Evolutionary conservation across 768 basidiomycete species (phyloP), one percentile per base, ranked within the genome.

Genomic region (Lentinus brumalis): DNA sequence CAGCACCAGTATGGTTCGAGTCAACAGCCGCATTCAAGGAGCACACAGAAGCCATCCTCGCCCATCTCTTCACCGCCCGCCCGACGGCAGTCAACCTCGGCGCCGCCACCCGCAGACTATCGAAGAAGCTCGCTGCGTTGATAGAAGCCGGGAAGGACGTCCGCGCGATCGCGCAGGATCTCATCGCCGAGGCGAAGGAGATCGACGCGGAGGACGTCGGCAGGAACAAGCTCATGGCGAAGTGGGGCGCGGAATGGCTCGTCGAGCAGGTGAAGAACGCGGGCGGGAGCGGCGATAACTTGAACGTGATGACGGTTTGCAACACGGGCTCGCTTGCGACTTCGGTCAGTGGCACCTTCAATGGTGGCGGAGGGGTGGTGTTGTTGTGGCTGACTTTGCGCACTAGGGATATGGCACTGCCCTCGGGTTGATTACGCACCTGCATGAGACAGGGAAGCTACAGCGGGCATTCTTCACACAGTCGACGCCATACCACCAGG

Each of bases 311-410:
- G 73, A 97, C 96, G 15, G 93, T 98, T 11, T 98, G 96, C 77
- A 98, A 98, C 73, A 98, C 96, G n/a, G 96, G 96, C 4, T 93
- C 91, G 26, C 81, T 98, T 64, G 96, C 96, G 1, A 97, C 95
- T 10, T 96, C 94, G 32, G 94, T 94, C 66, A 57, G 88, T 65
- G 16, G 10, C 5, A 11, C 18, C 4, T 15, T 18, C 18, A 3
- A 1, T 10, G n/a, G 35, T 57, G 11, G 18, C n/a, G 50, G 51
- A 11, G 50, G 18, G 47, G 26, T 38, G 55, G 29, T 26, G 21
- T 30, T 1, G 8, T 5, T 40, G 6, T 60, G 41, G 42, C 26
- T 66, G 46, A 53, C 16, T 16, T 7, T 31, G 39, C 18, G n/a
- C 56, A 40, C n/a, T 66, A 96, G 94, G 96, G 95, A 21, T 96